Conservation (phyloP, 306 rosid genomes). For the Abrus pulchellus region DNA sequence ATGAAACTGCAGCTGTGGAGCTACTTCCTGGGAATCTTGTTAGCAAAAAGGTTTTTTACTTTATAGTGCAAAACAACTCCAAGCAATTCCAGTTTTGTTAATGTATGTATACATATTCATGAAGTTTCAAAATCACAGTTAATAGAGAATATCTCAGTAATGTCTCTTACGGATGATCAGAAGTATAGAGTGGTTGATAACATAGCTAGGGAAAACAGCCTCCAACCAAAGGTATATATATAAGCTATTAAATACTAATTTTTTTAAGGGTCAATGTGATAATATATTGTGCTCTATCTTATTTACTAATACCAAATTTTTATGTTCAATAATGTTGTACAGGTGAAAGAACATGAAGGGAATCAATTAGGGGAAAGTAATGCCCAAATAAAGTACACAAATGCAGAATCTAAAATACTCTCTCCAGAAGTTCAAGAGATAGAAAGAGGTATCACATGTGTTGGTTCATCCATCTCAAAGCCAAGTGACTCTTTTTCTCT, state of each 20-base stretch:
- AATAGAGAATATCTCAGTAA: slow-evolving; percentile 57
- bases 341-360: slow-evolving; percentile 55
- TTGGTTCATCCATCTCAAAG: slow-evolving; percentile 35
- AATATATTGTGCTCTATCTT: not conserved
- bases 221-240: slow-evolving; percentile 52
- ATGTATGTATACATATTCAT: slow-evolving; percentile 9
- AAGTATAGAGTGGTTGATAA: slow-evolving; percentile 64
- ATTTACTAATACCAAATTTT: not conserved
- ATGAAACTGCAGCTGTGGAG: slow-evolving; percentile 65
- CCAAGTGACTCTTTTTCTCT: slow-evolving; percentile 27
- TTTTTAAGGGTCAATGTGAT: not conserved
- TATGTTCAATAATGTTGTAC: slow-evolving; percentile 17
- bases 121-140: slow-evolving; percentile 58
- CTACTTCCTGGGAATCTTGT: slow-evolving; percentile 76
- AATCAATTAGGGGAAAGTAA: slow-evolving; percentile 41
- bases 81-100: not conserved
- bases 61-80: no score
- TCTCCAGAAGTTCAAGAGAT: slow-evolving; percentile 47
- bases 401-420: slow-evolving; percentile 46
- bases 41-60: slow-evolving; percentile 59
- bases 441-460: slow-evolving; percentile 27
- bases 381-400: slow-evolving; percentile 38
- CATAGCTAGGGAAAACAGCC: slow-evolving; percentile 62
- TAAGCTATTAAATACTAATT: slow-evolving; percentile 58
- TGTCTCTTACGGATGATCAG: slow-evolving; percentile 59